Evolutionary conservation across 192 early-diverging fungal species (phyloP).

Genomic region (Coemansia sp.): DNA sequence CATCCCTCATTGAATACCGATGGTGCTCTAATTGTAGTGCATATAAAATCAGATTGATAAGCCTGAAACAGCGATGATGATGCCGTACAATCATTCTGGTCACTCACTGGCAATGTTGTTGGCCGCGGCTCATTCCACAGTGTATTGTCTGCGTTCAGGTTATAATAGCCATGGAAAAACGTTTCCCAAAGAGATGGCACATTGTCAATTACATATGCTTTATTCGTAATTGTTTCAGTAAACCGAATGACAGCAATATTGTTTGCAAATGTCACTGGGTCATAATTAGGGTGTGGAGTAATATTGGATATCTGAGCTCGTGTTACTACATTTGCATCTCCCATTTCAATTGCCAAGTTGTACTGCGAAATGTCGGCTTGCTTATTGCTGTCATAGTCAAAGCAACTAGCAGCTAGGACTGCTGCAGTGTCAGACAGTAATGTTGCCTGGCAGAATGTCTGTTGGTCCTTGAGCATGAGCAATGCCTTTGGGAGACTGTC

Average conservation of each 20-base stretch:
- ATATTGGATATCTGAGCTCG: slow-evolving; percentile 9
- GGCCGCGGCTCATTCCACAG: slow-evolving; percentile 11
- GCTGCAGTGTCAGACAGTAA: slow-evolving; percentile 6
- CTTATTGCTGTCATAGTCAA: slow-evolving; percentile 4
- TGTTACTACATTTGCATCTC: not conserved
- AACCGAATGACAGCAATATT: too few relatives aligned
- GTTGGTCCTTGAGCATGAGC: slow-evolving; percentile 9
- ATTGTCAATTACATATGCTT: not conserved
- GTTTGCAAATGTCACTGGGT: slow-evolving; percentile 16
- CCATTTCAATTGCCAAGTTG: not conserved
- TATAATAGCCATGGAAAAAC: slow-evolving; percentile 6
- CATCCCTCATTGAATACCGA: slow-evolving; percentile 11
- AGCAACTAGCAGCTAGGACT: slow-evolving; percentile 14
- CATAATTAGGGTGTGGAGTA: slow-evolving; percentile 12
- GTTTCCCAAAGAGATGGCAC: slow-evolving; percentile 3
- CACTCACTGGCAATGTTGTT: not conserved
- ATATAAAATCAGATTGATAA: slow-evolving; percentile 16
- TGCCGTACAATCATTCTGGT: not conserved
- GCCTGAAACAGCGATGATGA: not conserved
- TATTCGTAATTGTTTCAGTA: too few relatives aligned
- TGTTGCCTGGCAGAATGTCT: slow-evolving; percentile 5
- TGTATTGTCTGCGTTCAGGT: not conserved
- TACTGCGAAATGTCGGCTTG: not conserved
- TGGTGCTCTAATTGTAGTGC: slow-evolving; percentile 6
- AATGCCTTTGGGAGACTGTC: too few relatives aligned